These are phyloP conservation scores for Debaryomyces coudertii DNA, from an alignment of 1,139 yeast genomes.

Conservation along the genomic window DNA sequence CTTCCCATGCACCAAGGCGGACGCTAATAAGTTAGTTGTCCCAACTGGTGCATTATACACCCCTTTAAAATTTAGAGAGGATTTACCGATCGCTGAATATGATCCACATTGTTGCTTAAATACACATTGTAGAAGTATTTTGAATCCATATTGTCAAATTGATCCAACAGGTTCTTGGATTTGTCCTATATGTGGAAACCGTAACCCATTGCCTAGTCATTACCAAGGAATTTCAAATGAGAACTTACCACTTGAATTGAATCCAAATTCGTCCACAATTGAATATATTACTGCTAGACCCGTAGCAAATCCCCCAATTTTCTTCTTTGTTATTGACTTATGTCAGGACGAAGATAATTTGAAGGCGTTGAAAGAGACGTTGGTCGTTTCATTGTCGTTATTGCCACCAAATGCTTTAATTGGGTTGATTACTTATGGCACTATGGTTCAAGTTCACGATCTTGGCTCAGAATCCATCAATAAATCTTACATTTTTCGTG, in stretches of 20 bases:
- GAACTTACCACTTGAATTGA: slow-evolving; percentile 84
- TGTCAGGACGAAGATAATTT: slow-evolving; percentile 95
- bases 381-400: slow-evolving; percentile 76
- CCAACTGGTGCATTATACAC: slow-evolving; percentile 95
- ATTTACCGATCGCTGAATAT: slow-evolving; percentile 78
- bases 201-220: slow-evolving; percentile 89
- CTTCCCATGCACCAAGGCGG: slow-evolving; percentile 83
- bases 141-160: slow-evolving; percentile 86
- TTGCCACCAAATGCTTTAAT: slow-evolving; percentile 93
- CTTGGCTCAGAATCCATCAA: slow-evolving; percentile 76
- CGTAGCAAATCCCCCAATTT: slow-evolving; percentile 89
- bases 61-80: slow-evolving; percentile 81
- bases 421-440: slow-evolving; percentile 91
- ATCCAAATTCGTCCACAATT: slow-evolving; percentile 77
- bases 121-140: slow-evolving; percentile 78
- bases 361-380: slow-evolving; percentile 83
- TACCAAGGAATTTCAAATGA: slow-evolving; percentile 84
- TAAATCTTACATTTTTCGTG: slow-evolving; percentile 88
- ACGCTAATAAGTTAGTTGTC: slow-evolving; percentile 89
- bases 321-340: slow-evolving; percentile 85
- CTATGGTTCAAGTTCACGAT: slow-evolving; percentile 94
- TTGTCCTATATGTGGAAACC: slow-evolving; percentile 82
- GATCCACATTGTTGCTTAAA: slow-evolving; percentile 88
- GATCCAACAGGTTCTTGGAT: slow-evolving; percentile 88
- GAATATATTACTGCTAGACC: slow-evolving; percentile 92